A percentile compares a stretch with the other conserved stretches of the same genome.
phyloP scores from a whole-genome alignment of 345 rosid genomes.

The Raphanus raphanistrum region DNA sequence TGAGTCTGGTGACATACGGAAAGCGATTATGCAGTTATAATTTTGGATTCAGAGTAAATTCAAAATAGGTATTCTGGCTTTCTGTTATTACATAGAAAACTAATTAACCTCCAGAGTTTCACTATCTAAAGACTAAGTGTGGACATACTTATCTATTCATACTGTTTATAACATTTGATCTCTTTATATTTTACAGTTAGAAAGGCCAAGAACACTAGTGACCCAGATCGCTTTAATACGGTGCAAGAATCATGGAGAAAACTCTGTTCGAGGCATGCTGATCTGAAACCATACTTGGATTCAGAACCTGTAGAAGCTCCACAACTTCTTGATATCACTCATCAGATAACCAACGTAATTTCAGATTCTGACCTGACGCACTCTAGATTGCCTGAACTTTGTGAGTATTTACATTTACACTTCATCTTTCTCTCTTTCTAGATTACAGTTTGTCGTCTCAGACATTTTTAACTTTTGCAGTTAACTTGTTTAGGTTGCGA shows the following conservation, averaged over 20 bases:
- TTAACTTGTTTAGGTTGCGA: conserved; percentile 49
- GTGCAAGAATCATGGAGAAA: too few relatives aligned
- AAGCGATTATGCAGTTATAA: conserved; percentile 75
- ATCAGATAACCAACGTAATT: conserved; percentile 61
- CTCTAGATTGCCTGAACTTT: conserved; percentile 42
- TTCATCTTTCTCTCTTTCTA: conserved; percentile 5
- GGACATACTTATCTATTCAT: neutral
- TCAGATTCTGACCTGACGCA: conserved; percentile 69
- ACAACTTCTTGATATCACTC: conserved; percentile 47
- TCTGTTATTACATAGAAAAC: neutral
- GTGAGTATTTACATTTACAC: conserved; percentile 41
- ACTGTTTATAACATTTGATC: conserved; percentile 12
- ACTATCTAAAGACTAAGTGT: neutral
- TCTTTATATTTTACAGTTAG: conserved; percentile 43
- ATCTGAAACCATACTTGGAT: conserved; percentile 50
- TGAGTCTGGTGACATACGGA: conserved; percentile 61
- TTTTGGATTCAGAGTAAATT: conserved; percentile 81
- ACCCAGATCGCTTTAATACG: conserved; percentile 40
- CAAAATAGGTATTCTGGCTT: conserved; percentile 45
- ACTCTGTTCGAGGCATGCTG: conserved; percentile 16
- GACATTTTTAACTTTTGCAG: neutral
- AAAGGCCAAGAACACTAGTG: conserved; percentile 28
- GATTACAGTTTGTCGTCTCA: conserved; percentile 10
- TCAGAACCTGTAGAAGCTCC: conserved; percentile 58
- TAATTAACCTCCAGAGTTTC: neutral